phyloP scores from a whole-genome alignment of 2,329 filamentous ascomycete species.

The Botrytis porri region DNA sequence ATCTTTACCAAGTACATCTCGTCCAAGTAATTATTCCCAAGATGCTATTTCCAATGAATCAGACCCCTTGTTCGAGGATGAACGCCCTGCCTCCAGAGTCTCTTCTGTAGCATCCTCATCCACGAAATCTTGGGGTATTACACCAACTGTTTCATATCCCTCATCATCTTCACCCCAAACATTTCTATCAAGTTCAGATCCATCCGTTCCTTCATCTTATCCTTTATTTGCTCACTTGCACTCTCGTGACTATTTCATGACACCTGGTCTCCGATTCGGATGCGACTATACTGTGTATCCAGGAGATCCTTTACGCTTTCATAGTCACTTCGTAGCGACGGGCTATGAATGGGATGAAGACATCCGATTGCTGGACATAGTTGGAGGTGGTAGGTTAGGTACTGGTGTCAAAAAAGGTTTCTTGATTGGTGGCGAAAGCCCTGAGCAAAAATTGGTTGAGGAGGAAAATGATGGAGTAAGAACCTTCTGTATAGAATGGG shows the following conservation, averaged over 20 bases:
- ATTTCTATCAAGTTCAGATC: constrained; percentile 34
- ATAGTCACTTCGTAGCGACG: constrained; percentile 90
- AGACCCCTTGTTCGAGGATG: constrained; percentile 30
- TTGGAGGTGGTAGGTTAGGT: constrained; percentile 81
- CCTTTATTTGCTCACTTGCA: constrained; percentile 81
- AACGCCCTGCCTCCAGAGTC: constrained; percentile 40
- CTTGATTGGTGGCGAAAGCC: constrained; percentile 70
- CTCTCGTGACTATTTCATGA: constrained; percentile 76
- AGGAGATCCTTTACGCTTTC: constrained; percentile 89
- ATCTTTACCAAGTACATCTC: constrained; percentile 14
- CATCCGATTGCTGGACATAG: constrained; percentile 78
- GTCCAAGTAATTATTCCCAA: constrained; percentile 8
- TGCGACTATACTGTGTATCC: constrained; percentile 94
- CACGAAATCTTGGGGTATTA: constrained; percentile 38
- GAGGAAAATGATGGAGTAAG: constrained; percentile 50
- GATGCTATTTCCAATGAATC: constrained; percentile 17
- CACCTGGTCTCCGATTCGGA: constrained; percentile 89
- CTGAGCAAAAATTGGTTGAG: constrained; percentile 34
- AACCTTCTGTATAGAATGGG: constrained; percentile 89
- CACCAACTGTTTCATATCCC: constrained; percentile 46
- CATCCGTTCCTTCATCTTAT: constrained; percentile 54
- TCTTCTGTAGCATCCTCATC: constrained; percentile 27
- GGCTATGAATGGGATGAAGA: constrained; percentile 84
- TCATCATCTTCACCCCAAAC: constrained; percentile 36
- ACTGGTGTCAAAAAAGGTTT: constrained; percentile 97